A percentile compares a stretch with the other conserved stretches of the same genome.
phyloP scores from a whole-genome alignment of 768 basidiomycete species.

The Lentinula detonsa region DNA sequence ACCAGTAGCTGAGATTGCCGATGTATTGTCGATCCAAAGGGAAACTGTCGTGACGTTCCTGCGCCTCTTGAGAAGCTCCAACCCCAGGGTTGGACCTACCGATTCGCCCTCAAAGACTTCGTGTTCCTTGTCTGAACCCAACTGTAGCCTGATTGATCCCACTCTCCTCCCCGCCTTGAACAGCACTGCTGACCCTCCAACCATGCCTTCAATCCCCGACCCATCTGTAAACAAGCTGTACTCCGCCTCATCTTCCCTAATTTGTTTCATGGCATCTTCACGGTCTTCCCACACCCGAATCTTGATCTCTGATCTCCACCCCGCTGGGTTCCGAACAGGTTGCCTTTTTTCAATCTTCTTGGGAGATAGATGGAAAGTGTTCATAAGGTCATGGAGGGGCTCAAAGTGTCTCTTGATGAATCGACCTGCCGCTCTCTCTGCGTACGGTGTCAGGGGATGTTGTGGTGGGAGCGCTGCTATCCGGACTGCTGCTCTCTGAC shows the following conservation, averaged over 20 bases:
- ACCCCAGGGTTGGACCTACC: neutral
- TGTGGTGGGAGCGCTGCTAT: constrained; percentile 7
- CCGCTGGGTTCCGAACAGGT: neutral
- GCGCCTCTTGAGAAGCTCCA: neutral
- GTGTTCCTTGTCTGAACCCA: neutral
- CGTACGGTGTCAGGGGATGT: constrained; percentile 3
- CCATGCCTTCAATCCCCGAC: constrained; percentile 6
- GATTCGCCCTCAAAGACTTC: neutral
- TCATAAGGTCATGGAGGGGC: constrained; percentile 12
- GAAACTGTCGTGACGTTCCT: neutral
- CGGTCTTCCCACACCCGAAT: neutral
- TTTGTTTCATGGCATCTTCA: neutral
- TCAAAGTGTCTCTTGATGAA: constrained; percentile 7
- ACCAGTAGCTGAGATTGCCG: neutral
- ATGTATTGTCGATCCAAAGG: neutral
- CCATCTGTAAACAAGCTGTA: constrained; percentile 11
- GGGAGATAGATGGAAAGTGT: neutral
- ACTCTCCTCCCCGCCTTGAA: neutral
- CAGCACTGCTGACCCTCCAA: constrained; percentile 4
- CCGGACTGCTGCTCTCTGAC: constrained; percentile 2
- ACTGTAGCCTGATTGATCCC: neutral
- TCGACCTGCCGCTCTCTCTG: neutral
- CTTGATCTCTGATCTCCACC: neutral
- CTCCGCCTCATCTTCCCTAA: neutral
- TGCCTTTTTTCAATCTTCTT: neutral